Evolutionary conservation across 805 yeast species (phyloP), one percentile per base, ranked within the genome.

Genomic region (Cyberlindnera veronae): DNA sequence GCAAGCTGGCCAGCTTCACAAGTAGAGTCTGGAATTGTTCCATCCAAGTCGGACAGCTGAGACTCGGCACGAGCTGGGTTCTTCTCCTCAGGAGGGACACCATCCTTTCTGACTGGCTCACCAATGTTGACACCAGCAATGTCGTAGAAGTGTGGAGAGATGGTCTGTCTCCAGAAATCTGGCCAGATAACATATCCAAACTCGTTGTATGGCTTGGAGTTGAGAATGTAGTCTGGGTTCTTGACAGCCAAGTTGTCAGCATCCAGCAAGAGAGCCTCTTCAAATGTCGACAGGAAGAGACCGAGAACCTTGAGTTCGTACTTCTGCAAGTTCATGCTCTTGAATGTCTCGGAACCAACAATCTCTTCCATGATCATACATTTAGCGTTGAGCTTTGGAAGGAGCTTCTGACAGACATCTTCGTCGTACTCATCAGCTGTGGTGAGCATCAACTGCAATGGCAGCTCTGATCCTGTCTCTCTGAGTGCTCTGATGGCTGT

Each of bases 1-100:
- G 84, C 56, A 18, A 84, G 57, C 64, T 81, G 82, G 13, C 90
- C 93, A 2, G 88, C 77, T 62, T 84, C 91, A 6, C 81, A 72
- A 8, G 85, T 68, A 5, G 85, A 83, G 53, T 82, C 81, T 3
- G 88, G 87, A 32, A 83, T 55, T 0, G 89, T 62, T 15, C 82
- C 82, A 45, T 74, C 77, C 29, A 81, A 67, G 50, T 78, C 81
- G 51, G 80, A 82, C 52, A 61, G 68, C 34, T 68, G 63, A 43
- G 72, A 64, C 26, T 63, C 52, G 1, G 36, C 24, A 30, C 58
- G 51, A 9, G 50, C 19, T 55, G 78, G 86, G 56, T 62, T 73
- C 23, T 74, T 66, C 42, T 72, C 66, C 21, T 68, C 60, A 3
- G 53, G 53, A 4, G 53, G 50, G 17, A 58, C 56, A 27, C 60